phyloP scores from a whole-genome alignment of 139 green algal genomes.

The Chlorella sp. region DNA sequence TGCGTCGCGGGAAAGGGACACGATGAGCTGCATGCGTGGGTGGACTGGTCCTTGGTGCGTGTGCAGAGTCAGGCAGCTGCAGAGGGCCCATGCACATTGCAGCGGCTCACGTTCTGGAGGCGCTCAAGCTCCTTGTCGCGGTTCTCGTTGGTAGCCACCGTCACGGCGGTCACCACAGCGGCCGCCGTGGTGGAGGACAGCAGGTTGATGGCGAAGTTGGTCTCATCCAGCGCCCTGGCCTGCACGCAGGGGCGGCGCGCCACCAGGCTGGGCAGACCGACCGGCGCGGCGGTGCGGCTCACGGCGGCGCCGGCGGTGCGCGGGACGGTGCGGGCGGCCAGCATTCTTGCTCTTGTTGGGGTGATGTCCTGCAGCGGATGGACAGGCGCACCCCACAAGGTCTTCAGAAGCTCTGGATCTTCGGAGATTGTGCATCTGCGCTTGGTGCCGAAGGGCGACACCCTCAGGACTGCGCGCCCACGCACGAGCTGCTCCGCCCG shows the following conservation, averaged over 20 bases:
- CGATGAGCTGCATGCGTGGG: neutral
- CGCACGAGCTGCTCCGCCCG: too few species aligned
- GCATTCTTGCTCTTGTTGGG: too few species aligned
- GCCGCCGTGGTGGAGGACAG: constrained; percentile 19
- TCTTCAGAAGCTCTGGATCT: too few species aligned
- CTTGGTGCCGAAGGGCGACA: too few species aligned
- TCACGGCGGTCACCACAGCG: constrained; percentile 38
- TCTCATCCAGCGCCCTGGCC: constrained; percentile 23
- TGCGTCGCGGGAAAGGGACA: too few species aligned
- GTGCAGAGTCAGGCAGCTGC: neutral
- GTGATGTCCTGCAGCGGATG: too few species aligned
- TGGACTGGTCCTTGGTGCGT: neutral
- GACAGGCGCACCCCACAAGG: too few species aligned
- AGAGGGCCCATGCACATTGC: neutral
- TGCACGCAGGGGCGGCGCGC: neutral
- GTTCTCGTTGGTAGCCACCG: constrained; percentile 44
- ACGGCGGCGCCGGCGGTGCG: neutral
- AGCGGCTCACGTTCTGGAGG: constrained; percentile 31
- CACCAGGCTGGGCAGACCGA: neutral
- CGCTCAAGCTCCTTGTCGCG: constrained; percentile 51
- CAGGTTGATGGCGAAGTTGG: constrained; percentile 50
- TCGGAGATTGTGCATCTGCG: too few species aligned
- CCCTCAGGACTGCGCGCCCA: too few species aligned
- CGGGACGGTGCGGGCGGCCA: neutral
- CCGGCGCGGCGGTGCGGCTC: neutral